phyloP scores from a whole-genome alignment of 2,329 filamentous ascomycete species.

The Ophidiomyces ophidiicola region DNA sequence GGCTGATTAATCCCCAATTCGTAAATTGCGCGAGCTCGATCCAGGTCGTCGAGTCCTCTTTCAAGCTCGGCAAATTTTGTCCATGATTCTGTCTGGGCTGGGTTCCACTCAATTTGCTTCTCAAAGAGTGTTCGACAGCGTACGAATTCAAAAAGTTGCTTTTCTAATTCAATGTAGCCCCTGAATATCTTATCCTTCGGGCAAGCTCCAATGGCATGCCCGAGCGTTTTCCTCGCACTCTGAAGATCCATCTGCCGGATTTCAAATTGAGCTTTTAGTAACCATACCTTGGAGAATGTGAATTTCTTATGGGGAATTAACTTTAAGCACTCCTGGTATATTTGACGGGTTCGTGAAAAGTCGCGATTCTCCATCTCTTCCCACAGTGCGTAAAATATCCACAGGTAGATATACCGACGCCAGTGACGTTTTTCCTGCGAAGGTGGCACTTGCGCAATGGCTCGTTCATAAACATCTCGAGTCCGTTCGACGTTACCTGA shows the following conservation, averaged over 20 bases:
- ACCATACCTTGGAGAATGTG: slow-evolving; percentile 94
- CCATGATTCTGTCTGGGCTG: slow-evolving; percentile 85
- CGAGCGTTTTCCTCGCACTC: slow-evolving; percentile 74
- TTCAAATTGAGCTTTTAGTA: slow-evolving; percentile 87
- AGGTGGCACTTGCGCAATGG: slow-evolving; percentile 87
- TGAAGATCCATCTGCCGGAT: slow-evolving; percentile 72
- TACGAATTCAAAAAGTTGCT: slow-evolving; percentile 86
- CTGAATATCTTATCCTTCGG: slow-evolving; percentile 93
- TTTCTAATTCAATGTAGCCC: slow-evolving; percentile 84
- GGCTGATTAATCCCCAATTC: slow-evolving; percentile 77
- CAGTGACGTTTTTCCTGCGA: slow-evolving; percentile 95
- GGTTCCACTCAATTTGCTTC: slow-evolving; percentile 87
- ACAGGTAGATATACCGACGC: slow-evolving; percentile 93
- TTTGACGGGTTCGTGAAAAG: slow-evolving; percentile 64
- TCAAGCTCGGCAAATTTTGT: slow-evolving; percentile 93
- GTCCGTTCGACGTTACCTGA: slow-evolving; percentile 71
- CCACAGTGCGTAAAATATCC: slow-evolving; percentile 94
- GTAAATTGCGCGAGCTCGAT: slow-evolving; percentile 79
- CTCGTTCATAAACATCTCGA: slow-evolving; percentile 86
- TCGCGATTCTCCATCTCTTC: slow-evolving; percentile 82
- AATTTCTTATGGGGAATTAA: slow-evolving; percentile 92
- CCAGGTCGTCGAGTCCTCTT: slow-evolving; percentile 76
- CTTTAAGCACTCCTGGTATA: slow-evolving; percentile 78
- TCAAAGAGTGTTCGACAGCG: slow-evolving; percentile 84
- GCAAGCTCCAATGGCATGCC: slow-evolving; percentile 81